A percentile compares a stretch with the other conserved stretches of the same genome.
phyloP scores from a whole-genome alignment of 768 basidiomycete species.

The Boletus edulis region DNA sequence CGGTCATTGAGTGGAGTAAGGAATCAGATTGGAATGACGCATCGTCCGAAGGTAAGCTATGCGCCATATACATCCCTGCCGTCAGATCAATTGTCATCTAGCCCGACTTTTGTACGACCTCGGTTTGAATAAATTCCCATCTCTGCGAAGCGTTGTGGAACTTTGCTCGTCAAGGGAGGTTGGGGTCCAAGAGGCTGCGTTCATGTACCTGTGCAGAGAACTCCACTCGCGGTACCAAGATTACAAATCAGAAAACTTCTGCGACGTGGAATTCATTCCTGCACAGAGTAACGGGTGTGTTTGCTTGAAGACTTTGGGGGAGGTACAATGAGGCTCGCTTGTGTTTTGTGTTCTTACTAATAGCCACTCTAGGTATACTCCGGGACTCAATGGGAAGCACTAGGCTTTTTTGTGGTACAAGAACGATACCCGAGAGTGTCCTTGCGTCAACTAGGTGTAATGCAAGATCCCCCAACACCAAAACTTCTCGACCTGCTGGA shows the following conservation, averaged over 20 bases:
- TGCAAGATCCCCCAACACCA: slow-evolving; percentile 57
- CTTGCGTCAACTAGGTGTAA: slow-evolving; percentile 57
- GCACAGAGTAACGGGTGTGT: slow-evolving; percentile 47
- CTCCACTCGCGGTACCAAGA: slow-evolving; percentile 51
- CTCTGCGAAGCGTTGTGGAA: slow-evolving; percentile 57
- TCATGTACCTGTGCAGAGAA: slow-evolving; percentile 79
- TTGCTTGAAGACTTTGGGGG: slow-evolving; percentile 58
- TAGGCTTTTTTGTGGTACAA: slow-evolving; percentile 70
- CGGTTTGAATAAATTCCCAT: slow-evolving; percentile 63
- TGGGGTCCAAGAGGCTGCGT: slow-evolving; percentile 49
- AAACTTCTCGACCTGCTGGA: slow-evolving; percentile 55
- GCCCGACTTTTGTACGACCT: slow-evolving; percentile 75
- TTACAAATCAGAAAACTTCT: slow-evolving; percentile 51
- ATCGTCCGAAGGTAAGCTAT: slow-evolving; percentile 74
- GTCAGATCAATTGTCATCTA: neutral
- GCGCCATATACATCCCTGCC: neutral
- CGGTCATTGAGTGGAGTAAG: slow-evolving; percentile 80
- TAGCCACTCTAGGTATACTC: slow-evolving; percentile 55
- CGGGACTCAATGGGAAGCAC: slow-evolving; percentile 54
- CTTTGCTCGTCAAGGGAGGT: slow-evolving; percentile 59
- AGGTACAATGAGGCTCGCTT: slow-evolving; percentile 39
- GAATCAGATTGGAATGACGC: slow-evolving; percentile 67
- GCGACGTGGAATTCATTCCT: slow-evolving; percentile 71
- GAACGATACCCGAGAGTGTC: slow-evolving; percentile 47
- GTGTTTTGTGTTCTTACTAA: neutral